Base-by-base conservation (phyloP, 805 yeast genomes). In the Metschnikowia lochheadii region DNA sequence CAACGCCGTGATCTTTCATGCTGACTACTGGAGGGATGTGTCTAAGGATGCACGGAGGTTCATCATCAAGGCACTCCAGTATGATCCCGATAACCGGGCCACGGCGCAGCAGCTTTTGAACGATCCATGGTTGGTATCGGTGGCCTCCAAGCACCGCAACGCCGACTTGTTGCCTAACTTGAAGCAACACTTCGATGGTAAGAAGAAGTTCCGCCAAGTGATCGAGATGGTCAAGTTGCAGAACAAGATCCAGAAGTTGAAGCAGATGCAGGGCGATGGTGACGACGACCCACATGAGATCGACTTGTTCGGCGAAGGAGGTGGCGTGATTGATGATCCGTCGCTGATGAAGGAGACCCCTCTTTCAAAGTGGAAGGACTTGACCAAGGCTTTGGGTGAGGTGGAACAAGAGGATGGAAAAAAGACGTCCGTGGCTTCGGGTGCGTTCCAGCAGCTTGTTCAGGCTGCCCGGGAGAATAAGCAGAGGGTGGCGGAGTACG, bases 1-100 rank as follows among this genome's bases (percentile, higher is more conserved):
- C 41, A 83, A 83, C 54, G 88, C 89, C 5, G 90, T 92, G n/a
- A 78, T 82, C 3, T 92, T 92, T 73, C 96, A 90, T 64, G 81
- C 82, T 29, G 87, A 83, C 54, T 89, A 90, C 72, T 94, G 98
- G 98, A 77, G 77, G 51, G 79, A 81, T 49, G 85, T 94, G 18
- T 84, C 94, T 13, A 76, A 77, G 40, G 90, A 84, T 44, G 98
- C 98, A 6, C 84, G 89, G 56, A 73, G 81, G 34, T 89, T 92
- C 58, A 88, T 92, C 49, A 70, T 82, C 51, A 76, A 79, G 59
- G 84, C 90, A 49, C 74, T 92, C 47, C 84, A 83, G 51, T 77
- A 82, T 38, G 79, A 87, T 59, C 91, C 91, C 5, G 72, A 69
- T 2, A 70, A 77, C 46, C 77, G 97, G 59, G 85, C 89, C 2